A percentile compares a stretch with the other conserved stretches of the same genome.
phyloP scores from a whole-genome alignment of 257 asterid genomes.

The Ilex asprella region DNA sequence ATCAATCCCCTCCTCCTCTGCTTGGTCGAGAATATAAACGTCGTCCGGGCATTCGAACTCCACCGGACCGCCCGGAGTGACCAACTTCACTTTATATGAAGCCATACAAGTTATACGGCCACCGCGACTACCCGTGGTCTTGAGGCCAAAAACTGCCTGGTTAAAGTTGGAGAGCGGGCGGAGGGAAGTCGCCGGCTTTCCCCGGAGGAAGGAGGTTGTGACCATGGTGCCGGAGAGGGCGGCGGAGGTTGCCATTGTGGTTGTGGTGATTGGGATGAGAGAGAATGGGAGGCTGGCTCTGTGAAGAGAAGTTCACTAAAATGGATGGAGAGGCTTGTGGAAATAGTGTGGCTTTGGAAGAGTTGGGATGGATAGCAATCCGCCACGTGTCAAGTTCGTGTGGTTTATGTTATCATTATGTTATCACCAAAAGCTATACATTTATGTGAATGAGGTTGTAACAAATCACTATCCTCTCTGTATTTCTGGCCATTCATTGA shows the following conservation, averaged over 20 bases:
- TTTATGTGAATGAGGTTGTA: neutral
- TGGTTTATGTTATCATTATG: neutral
- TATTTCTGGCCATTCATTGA: no score
- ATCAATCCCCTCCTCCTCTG: conserved; percentile 59
- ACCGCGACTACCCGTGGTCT: conserved; percentile 5
- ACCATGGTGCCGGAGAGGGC: conserved; percentile 44
- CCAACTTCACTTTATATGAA: conserved; percentile 51
- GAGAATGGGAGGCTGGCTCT: neutral
- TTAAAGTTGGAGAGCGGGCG: conserved; percentile 20
- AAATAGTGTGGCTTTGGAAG: conserved; percentile 33
- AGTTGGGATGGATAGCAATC: neutral
- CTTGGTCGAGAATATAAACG: conserved; percentile 52
- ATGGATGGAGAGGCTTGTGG: conserved; percentile 29
- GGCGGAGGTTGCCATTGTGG: conserved; percentile 36
- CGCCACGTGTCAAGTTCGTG: neutral
- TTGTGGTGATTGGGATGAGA: neutral
- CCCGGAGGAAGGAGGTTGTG: conserved; percentile 49
- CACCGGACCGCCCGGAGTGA: conserved; percentile 41
- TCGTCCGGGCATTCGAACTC: conserved; percentile 41
- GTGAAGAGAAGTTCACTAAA: neutral
- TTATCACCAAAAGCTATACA: neutral
- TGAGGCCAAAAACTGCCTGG: conserved; percentile 27
- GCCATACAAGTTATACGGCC: conserved; percentile 60
- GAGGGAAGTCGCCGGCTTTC: conserved; percentile 32
- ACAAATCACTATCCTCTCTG: no score